These are phyloP conservation scores for Aurinia saxatilis DNA, from an alignment of 345 rosid species.

Conservation along the genomic window DNA sequence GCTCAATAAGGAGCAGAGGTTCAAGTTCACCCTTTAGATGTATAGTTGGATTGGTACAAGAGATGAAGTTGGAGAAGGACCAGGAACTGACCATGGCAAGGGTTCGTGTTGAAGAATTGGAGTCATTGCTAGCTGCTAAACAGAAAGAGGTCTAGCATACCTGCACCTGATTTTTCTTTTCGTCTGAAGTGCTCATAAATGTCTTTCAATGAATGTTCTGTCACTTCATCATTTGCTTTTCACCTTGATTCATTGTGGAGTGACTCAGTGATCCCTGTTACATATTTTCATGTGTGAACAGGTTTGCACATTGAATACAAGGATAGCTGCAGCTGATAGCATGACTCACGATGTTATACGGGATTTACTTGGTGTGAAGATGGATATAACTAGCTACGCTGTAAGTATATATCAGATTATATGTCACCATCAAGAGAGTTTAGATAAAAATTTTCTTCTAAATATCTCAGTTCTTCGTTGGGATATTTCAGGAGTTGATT, in stretches of 20 bases:
- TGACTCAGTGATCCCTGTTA: conserved; percentile 10
- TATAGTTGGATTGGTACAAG: conserved; percentile 79
- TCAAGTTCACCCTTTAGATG: conserved; percentile 94
- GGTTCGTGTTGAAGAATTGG: conserved; percentile 66
- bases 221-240: background rate
- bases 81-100: conserved; percentile 61
- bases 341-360: conserved; percentile 96
- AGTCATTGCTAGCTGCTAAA: conserved; percentile 46
- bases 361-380: conserved; percentile 81
- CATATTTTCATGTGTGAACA: conserved; percentile 26
- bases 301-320: conserved; percentile 65
- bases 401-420: conserved; percentile 39
- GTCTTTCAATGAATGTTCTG: background rate
- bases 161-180: background rate
- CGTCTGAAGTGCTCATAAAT: background rate
- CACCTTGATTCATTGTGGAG: conserved; percentile 3
- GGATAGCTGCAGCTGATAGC: conserved; percentile 91
- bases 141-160: conserved; percentile 62
- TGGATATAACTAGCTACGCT: conserved; percentile 83
- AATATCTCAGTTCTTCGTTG: background rate
- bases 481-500: conserved; percentile 57
- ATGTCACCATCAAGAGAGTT: background rate
- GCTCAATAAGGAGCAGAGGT: conserved; percentile 59
- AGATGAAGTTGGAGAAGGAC: conserved; percentile 75
- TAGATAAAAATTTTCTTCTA: background rate